Evolutionary conservation across 202 grass and related monocot species (phyloP), one percentile per base, ranked within the genome.

Genomic region (Saccharum hybrid): DNA sequence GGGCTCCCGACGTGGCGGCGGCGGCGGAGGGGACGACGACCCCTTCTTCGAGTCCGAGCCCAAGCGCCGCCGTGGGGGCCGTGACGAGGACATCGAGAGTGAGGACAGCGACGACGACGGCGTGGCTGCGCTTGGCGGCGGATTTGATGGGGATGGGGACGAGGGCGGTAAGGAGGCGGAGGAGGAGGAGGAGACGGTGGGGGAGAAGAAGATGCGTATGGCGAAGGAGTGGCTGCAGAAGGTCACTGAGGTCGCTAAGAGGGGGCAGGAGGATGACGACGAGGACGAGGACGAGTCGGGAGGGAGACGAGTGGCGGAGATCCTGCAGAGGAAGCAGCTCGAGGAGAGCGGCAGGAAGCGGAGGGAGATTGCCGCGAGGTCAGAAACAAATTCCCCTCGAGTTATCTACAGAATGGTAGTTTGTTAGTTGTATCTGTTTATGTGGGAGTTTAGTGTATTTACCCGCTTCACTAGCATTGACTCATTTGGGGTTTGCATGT

Each of bases 31-130:
- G 22, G 48, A 63, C 15, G 85, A 87, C 22, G 89, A 94, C 59
- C 79, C 84, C 37, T 97, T 97, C 91, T 97, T 97, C 81, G 89
- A 97, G 77, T 91, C 94, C 45, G 83, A 91, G 51, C 73, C 82
- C 57, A 93, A 97, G 77, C 62, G 85, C 43, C 82, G 80, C 18
- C 82, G 85, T 6, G 49, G 85, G 2, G 78, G 13, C 28, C 38
- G 42, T 8, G 87, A 88, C 21, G 94, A 94, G 72, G 91, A 87
- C 37, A 86, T 97, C 6, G 94, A 85, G 82, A 92, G 89, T 69
- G 75, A 83, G 0, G 89, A 90, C 6, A 97, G 94, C 48, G 94
- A 94, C 46, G 84, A 87, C 5, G 93, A 90, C 9, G 80, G 15
- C 42, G n/a, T 82, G 14, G 71, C 19, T 6, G 34, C 10, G 74